phyloP scores from a whole-genome alignment of 2,329 filamentous ascomycete species.

The Furcasterigmium sp. region DNA sequence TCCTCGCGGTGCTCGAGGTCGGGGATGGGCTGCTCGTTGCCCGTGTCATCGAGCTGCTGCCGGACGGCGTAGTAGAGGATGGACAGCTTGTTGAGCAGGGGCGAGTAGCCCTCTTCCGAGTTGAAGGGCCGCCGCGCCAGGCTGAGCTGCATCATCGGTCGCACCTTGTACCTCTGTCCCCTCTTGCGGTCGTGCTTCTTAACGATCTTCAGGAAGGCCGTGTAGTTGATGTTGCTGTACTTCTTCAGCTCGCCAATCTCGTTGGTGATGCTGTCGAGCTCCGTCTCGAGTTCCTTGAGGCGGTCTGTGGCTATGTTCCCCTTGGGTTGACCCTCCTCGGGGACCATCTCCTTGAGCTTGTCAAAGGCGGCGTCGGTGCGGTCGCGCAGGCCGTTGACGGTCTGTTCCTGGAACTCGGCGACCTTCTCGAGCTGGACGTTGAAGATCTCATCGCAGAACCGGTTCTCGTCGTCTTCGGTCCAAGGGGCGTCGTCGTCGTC shows the following conservation, averaged over 20 bases:
- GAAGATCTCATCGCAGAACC: slow-evolving; percentile 91
- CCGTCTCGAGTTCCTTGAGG: slow-evolving; percentile 66
- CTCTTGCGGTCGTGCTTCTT: slow-evolving; percentile 98
- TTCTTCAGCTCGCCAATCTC: slow-evolving; percentile 91
- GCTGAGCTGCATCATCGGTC: slow-evolving; percentile 86
- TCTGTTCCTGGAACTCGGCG: slow-evolving; percentile 78
- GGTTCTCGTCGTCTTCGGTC: slow-evolving; percentile 91
- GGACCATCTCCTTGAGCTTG: slow-evolving; percentile 74
- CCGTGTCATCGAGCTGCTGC: slow-evolving; percentile 65
- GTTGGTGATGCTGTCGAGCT: slow-evolving; percentile 83
- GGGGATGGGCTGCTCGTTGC: slow-evolving; percentile 28
- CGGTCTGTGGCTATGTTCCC: slow-evolving; percentile 42
- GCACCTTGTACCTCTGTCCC: slow-evolving; percentile 78
- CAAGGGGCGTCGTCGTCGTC: slow-evolving; percentile 63
- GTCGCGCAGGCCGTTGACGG: slow-evolving; percentile 53
- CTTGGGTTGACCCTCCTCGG: slow-evolving; percentile 57
- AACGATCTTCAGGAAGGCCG: slow-evolving; percentile 93
- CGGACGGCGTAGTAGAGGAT: slow-evolving; percentile 94
- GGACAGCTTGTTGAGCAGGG: slow-evolving; percentile 83
- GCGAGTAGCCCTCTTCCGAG: slow-evolving; percentile 82
- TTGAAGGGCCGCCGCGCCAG: slow-evolving; percentile 90
- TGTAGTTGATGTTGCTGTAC: slow-evolving; percentile 95
- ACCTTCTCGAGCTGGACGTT: slow-evolving; percentile 96
- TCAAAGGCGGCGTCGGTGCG: slow-evolving; percentile 54
- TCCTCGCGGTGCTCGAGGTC: slow-evolving; percentile 49